Percentiles rank a stretch among this genome's conserved stretches.
Evolutionary conservation across 2,329 filamentous ascomycete genomes (phyloP).

Genomic region (Aspergillus sp.): DNA sequence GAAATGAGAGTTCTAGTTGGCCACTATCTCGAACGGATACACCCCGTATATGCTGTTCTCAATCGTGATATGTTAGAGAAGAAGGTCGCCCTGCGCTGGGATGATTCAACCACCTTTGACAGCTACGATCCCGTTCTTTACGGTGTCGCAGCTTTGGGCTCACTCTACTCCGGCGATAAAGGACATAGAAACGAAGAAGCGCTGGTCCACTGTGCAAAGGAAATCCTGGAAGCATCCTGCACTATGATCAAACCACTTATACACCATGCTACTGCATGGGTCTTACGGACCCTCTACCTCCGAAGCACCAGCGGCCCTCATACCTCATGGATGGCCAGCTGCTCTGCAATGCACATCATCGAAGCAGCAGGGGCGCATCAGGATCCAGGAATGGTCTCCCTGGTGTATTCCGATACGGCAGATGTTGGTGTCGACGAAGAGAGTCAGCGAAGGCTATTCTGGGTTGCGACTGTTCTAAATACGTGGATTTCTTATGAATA

Average conservation of each 20-base stretch:
- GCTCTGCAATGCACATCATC: constrained; percentile 58
- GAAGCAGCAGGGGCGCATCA: constrained; percentile 49
- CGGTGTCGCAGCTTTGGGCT: background rate
- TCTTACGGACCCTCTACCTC: constrained; percentile 56
- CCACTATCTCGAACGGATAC: constrained; percentile 55
- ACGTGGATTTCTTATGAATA: constrained; percentile 25
- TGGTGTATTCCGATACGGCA: constrained; percentile 17
- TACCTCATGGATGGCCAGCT: constrained; percentile 56
- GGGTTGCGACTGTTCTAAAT: constrained; percentile 22
- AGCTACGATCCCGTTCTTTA: background rate
- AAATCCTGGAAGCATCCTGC: constrained; percentile 5
- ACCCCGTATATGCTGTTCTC: constrained; percentile 56
- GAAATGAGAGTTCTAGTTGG: constrained; percentile 49
- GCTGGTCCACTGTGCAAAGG: background rate
- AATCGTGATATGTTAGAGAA: constrained; percentile 23
- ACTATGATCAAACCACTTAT: constrained; percentile 23
- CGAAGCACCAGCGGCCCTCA: constrained; percentile 56
- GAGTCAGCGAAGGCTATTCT: constrained; percentile 14
- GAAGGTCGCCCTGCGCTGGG: constrained; percentile 14
- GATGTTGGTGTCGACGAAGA: constrained; percentile 8
- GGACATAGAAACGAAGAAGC: background rate
- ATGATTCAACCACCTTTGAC: background rate
- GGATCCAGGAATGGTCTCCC: constrained; percentile 11
- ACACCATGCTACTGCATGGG: constrained; percentile 45
- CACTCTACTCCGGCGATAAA: background rate